These are phyloP conservation scores for Leishmania aethiopica DNA, from an alignment of 208 protist species.

Conservation along the genomic window DNA sequence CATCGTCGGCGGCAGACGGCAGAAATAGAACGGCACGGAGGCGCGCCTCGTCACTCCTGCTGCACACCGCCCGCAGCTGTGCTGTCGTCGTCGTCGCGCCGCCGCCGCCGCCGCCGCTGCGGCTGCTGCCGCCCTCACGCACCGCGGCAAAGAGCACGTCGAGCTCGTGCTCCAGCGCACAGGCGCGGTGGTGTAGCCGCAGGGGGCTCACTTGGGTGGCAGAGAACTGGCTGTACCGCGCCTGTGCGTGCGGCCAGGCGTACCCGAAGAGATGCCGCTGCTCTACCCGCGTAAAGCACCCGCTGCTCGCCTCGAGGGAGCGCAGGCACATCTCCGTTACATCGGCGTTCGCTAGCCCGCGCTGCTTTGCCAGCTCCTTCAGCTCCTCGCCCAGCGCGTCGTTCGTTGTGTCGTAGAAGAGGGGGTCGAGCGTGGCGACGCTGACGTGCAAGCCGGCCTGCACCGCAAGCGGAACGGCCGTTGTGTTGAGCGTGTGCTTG, in stretches of 20 bases:
- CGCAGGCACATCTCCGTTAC: slow-evolving; percentile 75
- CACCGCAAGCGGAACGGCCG: slow-evolving; percentile 92
- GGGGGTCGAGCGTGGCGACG: slow-evolving; percentile 96
- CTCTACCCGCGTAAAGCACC: slow-evolving; percentile 26
- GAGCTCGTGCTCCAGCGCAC: slow-evolving; percentile 65
- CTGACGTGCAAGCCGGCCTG: slow-evolving; percentile 94
- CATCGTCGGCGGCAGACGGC: slow-evolving; percentile 8
- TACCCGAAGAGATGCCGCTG: slow-evolving; percentile 40
- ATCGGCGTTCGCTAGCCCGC: slow-evolving; percentile 54
- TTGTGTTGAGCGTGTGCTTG: slow-evolving; percentile 64
- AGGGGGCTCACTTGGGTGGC: slow-evolving; percentile 72
- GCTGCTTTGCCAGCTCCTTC: slow-evolving; percentile 49
- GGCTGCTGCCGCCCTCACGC: background rate
- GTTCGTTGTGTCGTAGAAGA: slow-evolving; percentile 82
- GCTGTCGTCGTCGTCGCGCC: background rate
- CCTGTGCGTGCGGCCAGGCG: slow-evolving; percentile 57
- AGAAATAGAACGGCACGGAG: slow-evolving; percentile 17
- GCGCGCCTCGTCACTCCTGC: background rate
- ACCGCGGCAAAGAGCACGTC: slow-evolving; percentile 48
- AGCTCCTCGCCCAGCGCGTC: slow-evolving; percentile 70
- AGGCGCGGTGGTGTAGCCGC: slow-evolving; percentile 65
- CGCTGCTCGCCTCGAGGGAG: slow-evolving; percentile 24
- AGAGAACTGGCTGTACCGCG: slow-evolving; percentile 53
- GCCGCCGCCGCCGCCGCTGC: too few species aligned
- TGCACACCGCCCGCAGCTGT: background rate